A percentile compares a stretch with the other conserved stretches of the same genome.
These are phyloP conservation scores for Podospora didyma DNA, from an alignment of 495 filamentous ascomycete genomes.

Conservation along the genomic window DNA sequence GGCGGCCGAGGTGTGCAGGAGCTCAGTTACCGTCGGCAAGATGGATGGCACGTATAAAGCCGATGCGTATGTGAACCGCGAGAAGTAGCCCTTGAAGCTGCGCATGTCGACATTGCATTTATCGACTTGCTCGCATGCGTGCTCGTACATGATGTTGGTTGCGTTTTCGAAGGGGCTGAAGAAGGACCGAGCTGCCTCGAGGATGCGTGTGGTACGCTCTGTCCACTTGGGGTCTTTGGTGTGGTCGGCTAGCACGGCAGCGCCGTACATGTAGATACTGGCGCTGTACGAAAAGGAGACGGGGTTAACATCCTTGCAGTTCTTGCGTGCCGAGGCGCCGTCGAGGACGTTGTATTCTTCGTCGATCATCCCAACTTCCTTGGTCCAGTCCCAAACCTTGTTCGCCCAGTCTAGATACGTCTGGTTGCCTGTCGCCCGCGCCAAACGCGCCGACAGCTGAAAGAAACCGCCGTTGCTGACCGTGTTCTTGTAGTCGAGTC, in stretches of 20 bases:
- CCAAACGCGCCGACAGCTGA: constrained; percentile 64
- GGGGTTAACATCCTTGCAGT: constrained; percentile 45
- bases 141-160: constrained; percentile 61
- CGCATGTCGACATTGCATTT: constrained; percentile 69
- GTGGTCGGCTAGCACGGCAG: constrained; percentile 61
- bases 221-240: constrained; percentile 52
- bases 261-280: constrained; percentile 63
- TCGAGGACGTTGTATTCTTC: constrained; percentile 50
- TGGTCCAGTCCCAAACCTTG: constrained; percentile 67
- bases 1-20: constrained; percentile 54
- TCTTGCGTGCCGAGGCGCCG: constrained; percentile 42
- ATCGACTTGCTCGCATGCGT: constrained; percentile 62
- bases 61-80: constrained; percentile 68
- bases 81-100: constrained; percentile 75
- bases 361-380: constrained; percentile 47
- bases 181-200: constrained; percentile 43
- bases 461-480: constrained; percentile 69
- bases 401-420: constrained; percentile 66
- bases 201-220: constrained; percentile 43
- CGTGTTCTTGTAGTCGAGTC: constrained; percentile 69
- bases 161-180: constrained; percentile 42
- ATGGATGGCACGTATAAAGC: constrained; percentile 59
- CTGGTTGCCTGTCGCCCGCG: constrained; percentile 59
- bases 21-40: constrained; percentile 40
- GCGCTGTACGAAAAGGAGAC: constrained; percentile 59